These are phyloP conservation scores for Phytophthora ramorum DNA, from an alignment of 352 stramenopile species.

Conservation along the genomic window DNA sequence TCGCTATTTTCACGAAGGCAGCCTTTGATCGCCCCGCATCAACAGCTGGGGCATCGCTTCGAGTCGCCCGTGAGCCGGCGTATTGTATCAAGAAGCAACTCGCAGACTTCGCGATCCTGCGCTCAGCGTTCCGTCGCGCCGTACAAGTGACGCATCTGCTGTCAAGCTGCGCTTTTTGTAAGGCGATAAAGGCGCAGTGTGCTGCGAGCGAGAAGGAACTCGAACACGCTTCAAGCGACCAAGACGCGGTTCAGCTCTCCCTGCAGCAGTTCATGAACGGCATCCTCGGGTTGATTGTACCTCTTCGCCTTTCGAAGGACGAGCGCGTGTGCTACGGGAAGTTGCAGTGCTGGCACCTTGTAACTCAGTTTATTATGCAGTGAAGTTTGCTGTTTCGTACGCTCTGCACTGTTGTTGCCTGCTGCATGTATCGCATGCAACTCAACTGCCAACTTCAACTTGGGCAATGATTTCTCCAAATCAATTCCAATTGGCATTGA, in stretches of 20 bases:
- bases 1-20: slow-evolving; percentile 5
- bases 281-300: slow-evolving; percentile 3
- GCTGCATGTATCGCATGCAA: no score
- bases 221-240: background rate
- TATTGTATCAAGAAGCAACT: slow-evolving; percentile 14
- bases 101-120: background rate
- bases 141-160: slow-evolving; percentile 23
- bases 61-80: background rate
- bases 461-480: slow-evolving; percentile 14
- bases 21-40: background rate
- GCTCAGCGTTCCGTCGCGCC: background rate
- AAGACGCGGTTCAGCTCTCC: slow-evolving; percentile 11
- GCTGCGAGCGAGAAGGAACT: background rate
- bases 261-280: slow-evolving; percentile 17
- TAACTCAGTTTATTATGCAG: slow-evolving; percentile 9
- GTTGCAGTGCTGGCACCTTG: slow-evolving; percentile 16
- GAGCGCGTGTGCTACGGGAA: slow-evolving; percentile 19
- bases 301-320: background rate
- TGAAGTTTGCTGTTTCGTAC: no score
- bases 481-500: slow-evolving; percentile 1
- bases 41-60: background rate
- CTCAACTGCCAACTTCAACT: slow-evolving; percentile 7
- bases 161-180: slow-evolving; percentile 15
- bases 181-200: slow-evolving; percentile 6
- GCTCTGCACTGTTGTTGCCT: no score